Evolutionary conservation across 2,329 filamentous ascomycete genomes (phyloP), one percentile per base, ranked within the genome.

Genomic region (Trichoderma lentiforme): DNA sequence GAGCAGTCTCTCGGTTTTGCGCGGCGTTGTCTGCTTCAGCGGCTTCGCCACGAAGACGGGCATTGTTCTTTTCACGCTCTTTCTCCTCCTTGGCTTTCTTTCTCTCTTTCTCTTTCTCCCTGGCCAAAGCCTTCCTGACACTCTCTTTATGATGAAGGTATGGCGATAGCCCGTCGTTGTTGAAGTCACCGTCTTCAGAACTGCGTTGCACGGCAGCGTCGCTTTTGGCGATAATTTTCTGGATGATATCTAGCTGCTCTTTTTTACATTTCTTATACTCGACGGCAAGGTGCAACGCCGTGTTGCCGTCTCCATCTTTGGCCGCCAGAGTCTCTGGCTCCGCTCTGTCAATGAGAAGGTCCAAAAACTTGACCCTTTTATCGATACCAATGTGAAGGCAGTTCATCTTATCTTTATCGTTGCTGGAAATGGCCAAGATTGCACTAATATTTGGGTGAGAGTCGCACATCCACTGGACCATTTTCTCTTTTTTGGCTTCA

Each of bases 211-310:
- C 51, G 3, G 58, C 71, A 8, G 34, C 26, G 34, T 77, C 76
- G 47, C 74, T 70, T 14, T 73, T 75, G 5, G 57, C 57, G 11
- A 77, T 63, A 15, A 77, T 75, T 1, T 34, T 68, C 11, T 73
- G 51, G 51, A 77, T 66, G 14, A 76, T 71, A 9, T 65, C 58
- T 2, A 76, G 43, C 26, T 77, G 76, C 4, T 74, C 75, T 30
- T 72, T 57, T 32, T 66, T 75, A n/a, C 73, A 74, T 14, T 74
- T 75, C 12, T 75, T 73, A 47, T 75, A 76, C 53, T 75, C 72
- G 28, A 76, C 75, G 8, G 75, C 75, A 14, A 76, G 74, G 62
- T 77, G 76, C 12, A 77, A 73, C 11, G 75, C 75, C 14, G 74
- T 76, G 60, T 76, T 74, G 0, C 73, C 72, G 12, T 73, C 60